Evolutionary conservation across 176 grass and related monocot species (phyloP), one percentile per base, ranked within the genome.

Genomic region (Oryza glumipatula): DNA sequence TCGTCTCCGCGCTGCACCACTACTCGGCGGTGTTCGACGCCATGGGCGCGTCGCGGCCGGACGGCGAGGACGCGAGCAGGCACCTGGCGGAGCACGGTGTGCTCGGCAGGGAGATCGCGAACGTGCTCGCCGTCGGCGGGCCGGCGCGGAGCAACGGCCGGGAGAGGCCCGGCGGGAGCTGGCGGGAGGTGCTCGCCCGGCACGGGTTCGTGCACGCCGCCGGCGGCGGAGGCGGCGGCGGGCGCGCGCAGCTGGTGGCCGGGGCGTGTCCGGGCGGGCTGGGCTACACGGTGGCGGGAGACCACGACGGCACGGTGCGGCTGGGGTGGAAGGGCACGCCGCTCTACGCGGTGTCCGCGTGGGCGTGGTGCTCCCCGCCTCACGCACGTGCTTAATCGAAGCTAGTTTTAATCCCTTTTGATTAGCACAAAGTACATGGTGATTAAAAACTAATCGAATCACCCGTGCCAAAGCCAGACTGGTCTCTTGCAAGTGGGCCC

Each of bases 11-110:
- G 51, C 81, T 94, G 67, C 89, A 87, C 72, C 82, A 91, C 84
- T 94, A 89, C 86, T 89, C 89, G 15, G 76, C 73, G 46, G 11
- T 94, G 73, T 91, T 94, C 80, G 89, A 94, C 68, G 70, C 86
- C 6, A 0, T 94, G 81, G 89, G 89, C 4, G 83, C 64, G 63
- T 81, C 89, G 68, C 74, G 80, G 76, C 68, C 84, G 73, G 60
- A 30, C 49, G 72, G 26, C 26, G 83, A 82, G 11, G 81, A 94
- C 52, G 32, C 77, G 35, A 84, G 83, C 84, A 88, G 92, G 89
- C 92, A 91, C 68, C 67, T 80, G 68, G 92, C 67, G 17, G 92
- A 94, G 89, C 52, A 82, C 23, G 86, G 84, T 0, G 13, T 94
- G 39, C 52, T 91, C 4, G 70, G 80, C 19, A 81, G 83, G 64